Percentiles rank a stretch among this genome's conserved stretches.
These are phyloP conservation scores for Eutrema salsugineum DNA, from an alignment of 441 rosid genomes.

Conservation along the genomic window DNA sequence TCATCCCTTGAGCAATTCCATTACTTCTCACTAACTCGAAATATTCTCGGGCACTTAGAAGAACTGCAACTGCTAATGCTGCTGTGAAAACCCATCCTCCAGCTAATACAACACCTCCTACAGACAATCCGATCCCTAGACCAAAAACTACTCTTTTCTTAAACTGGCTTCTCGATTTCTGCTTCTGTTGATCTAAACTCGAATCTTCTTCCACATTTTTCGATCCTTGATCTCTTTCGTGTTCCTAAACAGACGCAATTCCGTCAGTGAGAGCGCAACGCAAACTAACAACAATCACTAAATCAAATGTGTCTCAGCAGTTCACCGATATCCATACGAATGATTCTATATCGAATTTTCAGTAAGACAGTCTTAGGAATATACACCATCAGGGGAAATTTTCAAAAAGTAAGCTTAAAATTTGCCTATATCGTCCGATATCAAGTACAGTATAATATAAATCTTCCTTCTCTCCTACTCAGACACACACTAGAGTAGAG, in stretches of 20 bases:
- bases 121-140: constrained; percentile 69
- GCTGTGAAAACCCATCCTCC: constrained; percentile 81
- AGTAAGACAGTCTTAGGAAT: not conserved
- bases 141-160: constrained; percentile 68
- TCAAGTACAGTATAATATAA: not conserved
- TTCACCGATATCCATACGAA: not conserved
- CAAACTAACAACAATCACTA: not conserved
- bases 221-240: constrained; percentile 31
- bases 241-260: constrained; percentile 51
- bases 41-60: constrained; percentile 77
- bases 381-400: not conserved
- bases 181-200: constrained; percentile 35
- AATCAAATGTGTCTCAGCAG: not conserved
- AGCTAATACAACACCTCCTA: constrained; percentile 73
- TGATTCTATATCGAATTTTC: not conserved
- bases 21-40: constrained; percentile 84
- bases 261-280: not conserved
- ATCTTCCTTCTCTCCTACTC: not conserved
- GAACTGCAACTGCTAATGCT: constrained; percentile 63
- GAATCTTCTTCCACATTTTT: constrained; percentile 31
- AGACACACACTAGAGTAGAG: not conserved
- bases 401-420: not conserved
- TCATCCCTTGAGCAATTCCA: constrained; percentile 84
- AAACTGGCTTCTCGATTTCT: constrained; percentile 51
- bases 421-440: not conserved